Base-by-base conservation (phyloP, 2,329 filamentous ascomycete genomes). In the Alternaria dauci region DNA sequence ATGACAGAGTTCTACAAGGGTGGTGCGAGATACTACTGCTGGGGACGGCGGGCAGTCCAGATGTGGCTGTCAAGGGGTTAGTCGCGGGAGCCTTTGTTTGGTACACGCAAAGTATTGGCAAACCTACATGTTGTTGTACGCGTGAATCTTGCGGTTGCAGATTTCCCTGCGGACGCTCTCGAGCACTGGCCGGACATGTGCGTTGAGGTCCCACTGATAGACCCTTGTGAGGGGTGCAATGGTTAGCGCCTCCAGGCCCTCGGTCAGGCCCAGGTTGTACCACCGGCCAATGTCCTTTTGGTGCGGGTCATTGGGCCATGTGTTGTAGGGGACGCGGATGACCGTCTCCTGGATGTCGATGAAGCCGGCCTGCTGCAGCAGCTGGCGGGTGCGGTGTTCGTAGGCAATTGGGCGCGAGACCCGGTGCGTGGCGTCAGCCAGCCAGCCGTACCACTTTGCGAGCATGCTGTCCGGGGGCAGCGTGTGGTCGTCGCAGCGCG, bases 221-320 rank as follows among this genome's bases (percentile, higher is more conserved):
- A 89, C 82, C 59, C 89, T 86, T 44, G 87, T 89, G 73, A 97
- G 85, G 8, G 93, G 90, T 36, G 86, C 90, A 71, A 95, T 78
- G 66, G 89, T 90, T 70, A 96, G 82, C 12, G 89, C 88, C 69
- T 93, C 87, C 51, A 96, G 79, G 26, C 91, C 90, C 72, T 91
- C 87, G 11, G 86, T 88, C 68, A 97, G 83, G 39, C 88, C 89
- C 25, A 94, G 81, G 72, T 94, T 93, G 79, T 96, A 96, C 91
- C 92, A 96, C 59, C 88, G 85, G 30, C 91, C 92, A 54, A 93
- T 85, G 44, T 90, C 86, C 63, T 88, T 89, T 67, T 88, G 84
- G 64, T 88, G 83, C 26, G 84, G 81, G 68, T 92, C 87, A 26
- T 81, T 77, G 59, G 87, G 86, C 90, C 91, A 94, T 25, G 89